Base-by-base conservation (phyloP, 805 yeast genomes). In the Candida maltosa region DNA sequence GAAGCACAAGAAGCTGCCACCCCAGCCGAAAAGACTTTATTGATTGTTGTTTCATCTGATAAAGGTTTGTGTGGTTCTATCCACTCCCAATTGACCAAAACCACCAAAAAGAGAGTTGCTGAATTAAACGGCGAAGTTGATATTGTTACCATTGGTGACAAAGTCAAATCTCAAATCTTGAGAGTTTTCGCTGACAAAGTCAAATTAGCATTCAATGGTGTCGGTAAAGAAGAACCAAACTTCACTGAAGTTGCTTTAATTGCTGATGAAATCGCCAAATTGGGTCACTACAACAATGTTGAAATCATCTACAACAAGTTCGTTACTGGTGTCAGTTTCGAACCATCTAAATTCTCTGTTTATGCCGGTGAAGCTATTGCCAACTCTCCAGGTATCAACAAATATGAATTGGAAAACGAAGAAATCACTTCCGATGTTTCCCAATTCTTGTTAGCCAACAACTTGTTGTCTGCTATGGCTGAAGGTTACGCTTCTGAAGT, bases 31-130 rank as follows among this genome's bases (percentile, higher is more conserved):
- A 85, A 82, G 69, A 78, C 84, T 47, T 78, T 93, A 59, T 68
- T 91, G 51, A 73, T 91, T 57, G 96, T 89, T 40, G 79, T 88
- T 46, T 83, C 97, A 32, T 87, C 96, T 41, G 98, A 93, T 73
- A 93, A 93, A 75, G 98, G 98, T 61, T 78, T 93, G 56, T 93
- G 98, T 78, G 98, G 98, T 54, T 89, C 97, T 31, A 87, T 93
- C 60, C 98, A 93, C 74, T 80, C 98, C 35, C 95, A 87, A 71
- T 70, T 91, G 53, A 84, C 96, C 52, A 88, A 91, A 71, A 79
- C 84, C 45, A 84, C 95, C 43, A 87, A 94, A 71, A 58, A 50
- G 46, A 78, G 80, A 69, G 58, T 81, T 39, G 70, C 56, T 22
- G 83, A 75, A 53, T 62, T 74, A 54, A 78, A 85, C 49, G 75